Conservation (phyloP, 371 early-diverging fungal genomes). For the Apophysomyces variabilis region DNA sequence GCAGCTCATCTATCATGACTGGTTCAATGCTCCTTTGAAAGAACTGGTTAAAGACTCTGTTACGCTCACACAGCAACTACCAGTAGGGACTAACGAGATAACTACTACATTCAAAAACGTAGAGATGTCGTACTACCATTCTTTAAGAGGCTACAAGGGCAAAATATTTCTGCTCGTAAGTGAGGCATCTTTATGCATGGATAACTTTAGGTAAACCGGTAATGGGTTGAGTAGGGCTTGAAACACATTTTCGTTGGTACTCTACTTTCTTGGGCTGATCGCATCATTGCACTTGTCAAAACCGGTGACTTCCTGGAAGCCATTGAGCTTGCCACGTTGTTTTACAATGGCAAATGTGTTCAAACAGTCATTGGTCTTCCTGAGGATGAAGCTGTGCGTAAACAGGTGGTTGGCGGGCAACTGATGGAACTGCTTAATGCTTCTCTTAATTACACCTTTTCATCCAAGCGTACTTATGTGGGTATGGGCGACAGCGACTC, state of each 20-base stretch:
- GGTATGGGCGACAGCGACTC: conserved; percentile 54
- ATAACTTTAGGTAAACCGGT: neutral
- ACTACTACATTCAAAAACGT: conserved; percentile 35
- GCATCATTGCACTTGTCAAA: conserved; percentile 71
- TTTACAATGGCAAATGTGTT: conserved; percentile 65
- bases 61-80: conserved; percentile 4
- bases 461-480: conserved; percentile 51
- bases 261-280: conserved; percentile 77
- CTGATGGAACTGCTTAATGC: conserved; percentile 70
- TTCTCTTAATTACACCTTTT: conserved; percentile 71
- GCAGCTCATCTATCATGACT: conserved; percentile 71
- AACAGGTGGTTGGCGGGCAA: conserved; percentile 65
- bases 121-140: conserved; percentile 76
- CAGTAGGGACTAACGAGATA: conserved; percentile 13
- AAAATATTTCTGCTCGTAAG: conserved; percentile 32
- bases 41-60: conserved; percentile 27
- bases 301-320: conserved; percentile 77
- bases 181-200: neutral
- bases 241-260: conserved; percentile 69
- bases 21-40: conserved; percentile 53
- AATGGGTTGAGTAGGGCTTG: conserved; percentile 52
- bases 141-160: conserved; percentile 69
- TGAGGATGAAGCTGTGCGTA: conserved; percentile 61
- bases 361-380: conserved; percentile 76
- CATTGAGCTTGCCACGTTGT: conserved; percentile 67